Evolutionary conservation across 2,329 filamentous ascomycete genomes (phyloP), one percentile per base, ranked within the genome.

Genomic region (Aureobasidium pullulans): DNA sequence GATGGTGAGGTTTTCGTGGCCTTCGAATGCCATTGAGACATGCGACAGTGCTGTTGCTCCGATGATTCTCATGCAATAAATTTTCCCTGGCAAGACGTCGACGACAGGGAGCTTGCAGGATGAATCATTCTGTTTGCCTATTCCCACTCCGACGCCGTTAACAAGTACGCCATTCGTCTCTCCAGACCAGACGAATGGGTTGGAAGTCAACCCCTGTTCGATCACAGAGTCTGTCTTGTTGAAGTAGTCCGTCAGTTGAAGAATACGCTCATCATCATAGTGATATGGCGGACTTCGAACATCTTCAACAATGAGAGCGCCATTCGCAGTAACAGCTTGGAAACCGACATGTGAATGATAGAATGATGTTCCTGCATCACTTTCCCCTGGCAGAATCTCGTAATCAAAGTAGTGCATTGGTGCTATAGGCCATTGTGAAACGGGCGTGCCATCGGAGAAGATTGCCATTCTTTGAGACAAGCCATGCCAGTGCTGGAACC

Each of bases 341-440:
- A 87, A 81, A 0, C 78, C 84, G 15, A 87, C 76, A 62, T 88
- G 85, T 0, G 84, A 86, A 66, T 88, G 85, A 65, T 87, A 88
- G 67, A 85, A 87, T 66, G 86, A 88, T 0, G 84, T 83, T 4
- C 85, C 85, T 0, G 82, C 79, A 57, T 83, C 78, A 6, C 78
- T 79, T 1, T 68, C 44, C 3, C 79, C 70, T 0, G 82, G 78
- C 15, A 76, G 76, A 3, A 88, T 71, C 65, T 88, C 84, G 66
- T 88, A 88, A 71, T 88, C 85, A 68, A 88, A 88, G 71, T 81
- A 88, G 61, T 82, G 77, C 0, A 74, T 70, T 0, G 83, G 77
- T 0, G 82, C 78, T 39, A 88, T 86, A 0, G 85, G 84, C 85
- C 84, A 88, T 64, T 88, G 84, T 16, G 79, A 78, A 1, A 81